Base-by-base conservation (phyloP, 148 eudicot species). In the Hydrangea macrophylla region DNA sequence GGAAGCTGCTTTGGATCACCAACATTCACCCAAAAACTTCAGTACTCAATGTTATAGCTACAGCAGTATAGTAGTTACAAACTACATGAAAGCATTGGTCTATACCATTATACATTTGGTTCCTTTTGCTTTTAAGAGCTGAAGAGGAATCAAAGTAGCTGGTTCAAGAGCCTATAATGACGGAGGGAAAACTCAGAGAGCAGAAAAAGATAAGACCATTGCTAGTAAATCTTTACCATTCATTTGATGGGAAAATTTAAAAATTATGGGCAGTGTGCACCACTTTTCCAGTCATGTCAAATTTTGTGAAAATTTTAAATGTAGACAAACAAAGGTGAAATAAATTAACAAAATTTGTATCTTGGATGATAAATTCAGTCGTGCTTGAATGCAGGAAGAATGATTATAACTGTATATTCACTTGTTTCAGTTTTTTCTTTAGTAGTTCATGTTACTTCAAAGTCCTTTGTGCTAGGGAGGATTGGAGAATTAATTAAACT, bases 1-100 rank as follows among this genome's bases (percentile, higher is more conserved):
- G 99, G 97, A 82, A 95, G 99, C 89, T 95, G 99, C 82, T 95
- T 95, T 45, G 99, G 99, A 69, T 95, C 99, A 62, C 99, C 97
- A 77, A 95, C 99, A 97, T 95, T 67, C 80, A 85, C 67, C 22
- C 71, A 70, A 62, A 36, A 51, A 9, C 27, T 37, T 26, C 45
- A 63, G 2, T 28, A 22, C 27, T 66, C n/a, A n/a, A n/a, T n/a
- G n/a, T n/a, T 24, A 59, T 60, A 67, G 7, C n/a, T n/a, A n/a
- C n/a, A n/a, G n/a, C 37, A 56, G 9, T 30, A 33, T n/a, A 36
- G 26, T 58, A 40, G 24, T 35, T 30, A 27, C 48, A 51, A 60
- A 63, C 23, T 13, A 32, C 58, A 7, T 20, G 18, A 27, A 39
- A 15, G 15, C 37, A 68, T 22, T 57, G 48, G 20, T 70, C 82